Conservation (phyloP, 768 basidiomycete genomes). For the Brasilioporus rufonigricans region DNA sequence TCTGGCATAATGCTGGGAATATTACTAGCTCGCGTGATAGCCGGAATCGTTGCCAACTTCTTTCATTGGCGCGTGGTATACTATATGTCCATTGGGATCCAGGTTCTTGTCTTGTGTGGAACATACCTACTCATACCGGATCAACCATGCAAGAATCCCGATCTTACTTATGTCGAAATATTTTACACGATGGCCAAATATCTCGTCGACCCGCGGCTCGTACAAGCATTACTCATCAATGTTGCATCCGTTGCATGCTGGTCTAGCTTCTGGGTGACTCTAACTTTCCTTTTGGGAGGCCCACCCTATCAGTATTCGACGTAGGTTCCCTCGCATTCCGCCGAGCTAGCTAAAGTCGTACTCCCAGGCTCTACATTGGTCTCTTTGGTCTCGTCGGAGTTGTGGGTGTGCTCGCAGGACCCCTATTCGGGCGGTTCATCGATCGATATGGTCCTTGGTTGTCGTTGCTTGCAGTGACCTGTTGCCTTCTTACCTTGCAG, state of each 20-base stretch:
- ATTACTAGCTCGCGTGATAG: constrained; percentile 29
- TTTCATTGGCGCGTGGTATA: constrained; percentile 41
- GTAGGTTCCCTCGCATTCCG: constrained; percentile 10
- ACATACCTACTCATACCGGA: constrained; percentile 39
- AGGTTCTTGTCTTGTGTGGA: constrained; percentile 26
- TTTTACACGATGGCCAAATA: constrained; percentile 40
- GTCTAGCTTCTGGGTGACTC: constrained; percentile 35
- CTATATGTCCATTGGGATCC: constrained; percentile 38
- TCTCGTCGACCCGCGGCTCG: constrained; percentile 39
- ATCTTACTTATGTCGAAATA: constrained; percentile 34
- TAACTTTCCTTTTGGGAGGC: constrained; percentile 43
- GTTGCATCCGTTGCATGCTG: constrained; percentile 27
- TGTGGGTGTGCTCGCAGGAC: constrained; percentile 29
- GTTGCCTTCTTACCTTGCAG: constrained; percentile 26
- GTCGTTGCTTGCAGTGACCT: constrained; percentile 34
- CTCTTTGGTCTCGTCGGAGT: constrained; percentile 49
- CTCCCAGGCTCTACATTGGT: constrained; percentile 35
- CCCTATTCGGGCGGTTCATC: constrained; percentile 20
- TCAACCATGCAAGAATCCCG: constrained; percentile 37
- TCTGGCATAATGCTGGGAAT: constrained; percentile 27
- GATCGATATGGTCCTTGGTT: constrained; percentile 40
- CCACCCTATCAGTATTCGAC: constrained; percentile 37
- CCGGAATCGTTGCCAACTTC: constrained; percentile 40
- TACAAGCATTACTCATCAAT: constrained; percentile 30
- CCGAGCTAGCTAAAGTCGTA: not conserved